Evolutionary conservation across 2,329 filamentous ascomycete species (phyloP).

Genomic region (Ceratocystis destructans): DNA sequence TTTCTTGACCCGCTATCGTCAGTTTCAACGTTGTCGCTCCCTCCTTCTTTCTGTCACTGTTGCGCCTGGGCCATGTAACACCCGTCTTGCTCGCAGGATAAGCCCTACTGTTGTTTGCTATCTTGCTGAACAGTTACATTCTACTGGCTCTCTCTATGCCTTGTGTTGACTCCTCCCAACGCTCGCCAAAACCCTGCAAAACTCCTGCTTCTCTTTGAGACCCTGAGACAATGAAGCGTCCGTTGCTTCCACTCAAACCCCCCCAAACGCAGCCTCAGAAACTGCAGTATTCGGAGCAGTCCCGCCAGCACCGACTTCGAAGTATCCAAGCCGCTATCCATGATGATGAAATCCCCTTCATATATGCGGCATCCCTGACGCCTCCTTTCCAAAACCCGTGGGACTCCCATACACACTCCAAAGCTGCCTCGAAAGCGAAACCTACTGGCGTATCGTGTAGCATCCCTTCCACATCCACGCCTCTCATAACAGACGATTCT

Average conservation of each 20-base stretch:
- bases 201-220: too few species aligned
- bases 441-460: background rate
- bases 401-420: background rate
- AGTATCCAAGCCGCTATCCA: constrained; percentile 10
- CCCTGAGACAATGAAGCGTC: background rate
- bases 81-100: background rate
- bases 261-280: background rate
- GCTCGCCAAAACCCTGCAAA: too few species aligned
- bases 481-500: background rate
- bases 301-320: background rate
- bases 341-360: constrained; percentile 10
- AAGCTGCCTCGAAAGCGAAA: background rate
- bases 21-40: background rate
- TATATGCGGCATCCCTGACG: constrained; percentile 14
- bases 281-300: background rate
- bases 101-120: background rate
- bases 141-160: background rate
- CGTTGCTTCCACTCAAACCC: background rate
- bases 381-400: constrained; percentile 12
- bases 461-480: background rate
- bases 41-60: background rate
- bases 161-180: background rate
- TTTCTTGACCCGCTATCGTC: background rate
- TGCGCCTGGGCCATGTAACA: background rate
- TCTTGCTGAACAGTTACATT: background rate